A percentile compares a stretch with the other conserved stretches of the same genome.
phyloP scores from a whole-genome alignment of 768 basidiomycete species.

The Amyloporia xantha region DNA sequence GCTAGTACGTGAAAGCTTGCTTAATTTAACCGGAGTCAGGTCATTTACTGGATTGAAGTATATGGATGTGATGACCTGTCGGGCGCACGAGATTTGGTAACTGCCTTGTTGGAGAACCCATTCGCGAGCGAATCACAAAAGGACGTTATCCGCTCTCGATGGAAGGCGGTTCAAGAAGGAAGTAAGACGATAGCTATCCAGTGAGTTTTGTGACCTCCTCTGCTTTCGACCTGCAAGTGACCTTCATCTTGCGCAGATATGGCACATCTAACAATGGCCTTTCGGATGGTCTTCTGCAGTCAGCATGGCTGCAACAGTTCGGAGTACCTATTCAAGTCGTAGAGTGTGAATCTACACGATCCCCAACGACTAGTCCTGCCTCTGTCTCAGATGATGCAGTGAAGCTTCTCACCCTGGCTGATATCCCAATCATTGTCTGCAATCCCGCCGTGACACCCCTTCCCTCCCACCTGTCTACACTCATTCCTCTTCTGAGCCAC shows the following conservation, averaged over 20 bases:
- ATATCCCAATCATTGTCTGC: slow-evolving; percentile 57
- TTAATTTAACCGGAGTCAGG: neutral
- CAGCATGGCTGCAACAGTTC: slow-evolving; percentile 53
- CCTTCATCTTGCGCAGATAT: slow-evolving; percentile 6
- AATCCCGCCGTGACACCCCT: slow-evolving; percentile 54
- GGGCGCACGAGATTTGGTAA: slow-evolving; percentile 51
- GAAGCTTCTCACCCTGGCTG: slow-evolving; percentile 33
- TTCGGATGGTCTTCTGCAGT: too few species aligned
- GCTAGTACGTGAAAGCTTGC: slow-evolving; percentile 35
- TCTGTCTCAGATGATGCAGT: slow-evolving; percentile 4
- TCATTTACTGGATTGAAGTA: slow-evolving; percentile 33
- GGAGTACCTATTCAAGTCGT: slow-evolving; percentile 28
- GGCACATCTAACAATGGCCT: slow-evolving; percentile 7
- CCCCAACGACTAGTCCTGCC: slow-evolving; percentile 1
- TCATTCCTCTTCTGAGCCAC: slow-evolving; percentile 22
- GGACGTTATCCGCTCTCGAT: slow-evolving; percentile 40
- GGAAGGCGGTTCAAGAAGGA: slow-evolving; percentile 19
- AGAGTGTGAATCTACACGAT: slow-evolving; percentile 16
- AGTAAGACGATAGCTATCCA: slow-evolving; percentile 6
- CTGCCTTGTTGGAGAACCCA: slow-evolving; percentile 67
- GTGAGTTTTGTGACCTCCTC: slow-evolving; percentile 5
- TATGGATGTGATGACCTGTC: slow-evolving; percentile 50
- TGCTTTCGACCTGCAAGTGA: neutral
- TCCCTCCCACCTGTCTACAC: slow-evolving; percentile 24
- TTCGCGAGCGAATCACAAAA: slow-evolving; percentile 48